phyloP scores from a whole-genome alignment of 331 rosid species.

The Saraca asoca region DNA sequence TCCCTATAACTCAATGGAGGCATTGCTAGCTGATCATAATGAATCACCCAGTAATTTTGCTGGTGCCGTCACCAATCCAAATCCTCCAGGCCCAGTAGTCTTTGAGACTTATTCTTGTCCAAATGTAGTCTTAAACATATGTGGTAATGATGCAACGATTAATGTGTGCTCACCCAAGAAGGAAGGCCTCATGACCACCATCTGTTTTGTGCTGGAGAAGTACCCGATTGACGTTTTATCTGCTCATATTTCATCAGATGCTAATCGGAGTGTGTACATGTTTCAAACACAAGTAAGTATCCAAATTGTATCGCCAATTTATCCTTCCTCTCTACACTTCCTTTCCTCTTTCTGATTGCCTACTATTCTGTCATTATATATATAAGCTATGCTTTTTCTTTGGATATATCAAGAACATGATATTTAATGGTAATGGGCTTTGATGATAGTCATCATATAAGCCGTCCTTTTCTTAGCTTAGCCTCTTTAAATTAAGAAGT shows the following conservation, averaged over 20 bases:
- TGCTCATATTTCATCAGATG: slow-evolving; percentile 45
- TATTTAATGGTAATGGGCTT: no score
- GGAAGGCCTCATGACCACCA: slow-evolving; percentile 40
- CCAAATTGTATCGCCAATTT: background rate
- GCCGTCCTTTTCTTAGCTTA: no score
- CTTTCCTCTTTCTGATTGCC: background rate
- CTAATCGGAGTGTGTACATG: slow-evolving; percentile 43
- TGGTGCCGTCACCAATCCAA: no score
- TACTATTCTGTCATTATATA: no score
- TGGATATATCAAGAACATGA: no score
- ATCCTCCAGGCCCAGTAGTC: background rate
- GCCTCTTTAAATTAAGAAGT: no score
- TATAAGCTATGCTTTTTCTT: no score
- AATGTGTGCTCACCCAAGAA: slow-evolving; percentile 51
- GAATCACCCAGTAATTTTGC: no score
- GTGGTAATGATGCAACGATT: slow-evolving; percentile 58
- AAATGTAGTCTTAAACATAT: slow-evolving; percentile 39
- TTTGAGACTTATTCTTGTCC: slow-evolving; percentile 25
- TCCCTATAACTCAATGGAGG: no score
- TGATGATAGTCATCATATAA: no score
- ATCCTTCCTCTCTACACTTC: background rate
- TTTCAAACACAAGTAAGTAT: slow-evolving; percentile 61
- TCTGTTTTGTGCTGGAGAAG: slow-evolving; percentile 59
- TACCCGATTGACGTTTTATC: slow-evolving; percentile 47
- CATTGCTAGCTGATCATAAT: no score